These are phyloP conservation scores for Citrus mangshanensis DNA, from an alignment of 345 rosid species.

Conservation along the genomic window DNA sequence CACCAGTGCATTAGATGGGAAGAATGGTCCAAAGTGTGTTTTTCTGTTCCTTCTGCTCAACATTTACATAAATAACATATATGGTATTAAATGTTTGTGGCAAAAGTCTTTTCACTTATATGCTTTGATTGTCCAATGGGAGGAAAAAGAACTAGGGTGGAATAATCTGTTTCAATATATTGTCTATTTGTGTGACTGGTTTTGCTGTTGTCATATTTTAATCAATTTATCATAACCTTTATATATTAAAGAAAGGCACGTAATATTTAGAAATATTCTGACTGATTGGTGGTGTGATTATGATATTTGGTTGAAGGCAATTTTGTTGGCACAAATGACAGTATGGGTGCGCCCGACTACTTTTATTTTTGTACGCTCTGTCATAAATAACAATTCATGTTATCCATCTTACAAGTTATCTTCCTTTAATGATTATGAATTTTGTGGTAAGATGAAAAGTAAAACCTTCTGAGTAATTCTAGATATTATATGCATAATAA, in stretches of 20 bases:
- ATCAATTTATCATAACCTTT: background rate
- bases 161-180: background rate
- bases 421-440: background rate
- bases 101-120: background rate
- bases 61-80: background rate
- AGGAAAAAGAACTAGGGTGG: background rate
- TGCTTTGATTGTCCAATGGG: background rate
- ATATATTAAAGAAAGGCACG: background rate
- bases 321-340: background rate
- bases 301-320: background rate
- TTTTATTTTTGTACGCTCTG: background rate
- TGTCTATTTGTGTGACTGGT: background rate
- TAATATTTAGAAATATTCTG: background rate
- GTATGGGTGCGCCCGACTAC: background rate
- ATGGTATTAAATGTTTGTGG: background rate
- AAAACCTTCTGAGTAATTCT: background rate
- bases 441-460: background rate
- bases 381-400: background rate
- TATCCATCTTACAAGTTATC: background rate
- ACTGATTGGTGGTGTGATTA: background rate
- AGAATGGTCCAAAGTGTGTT: conserved; percentile 33
- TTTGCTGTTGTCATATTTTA: background rate
- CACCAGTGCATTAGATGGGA: conserved; percentile 31
- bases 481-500: background rate
- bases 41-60: background rate